phyloP scores from a whole-genome alignment of 1,284 basidiomycete species.

The Malassezia sp. region DNA sequence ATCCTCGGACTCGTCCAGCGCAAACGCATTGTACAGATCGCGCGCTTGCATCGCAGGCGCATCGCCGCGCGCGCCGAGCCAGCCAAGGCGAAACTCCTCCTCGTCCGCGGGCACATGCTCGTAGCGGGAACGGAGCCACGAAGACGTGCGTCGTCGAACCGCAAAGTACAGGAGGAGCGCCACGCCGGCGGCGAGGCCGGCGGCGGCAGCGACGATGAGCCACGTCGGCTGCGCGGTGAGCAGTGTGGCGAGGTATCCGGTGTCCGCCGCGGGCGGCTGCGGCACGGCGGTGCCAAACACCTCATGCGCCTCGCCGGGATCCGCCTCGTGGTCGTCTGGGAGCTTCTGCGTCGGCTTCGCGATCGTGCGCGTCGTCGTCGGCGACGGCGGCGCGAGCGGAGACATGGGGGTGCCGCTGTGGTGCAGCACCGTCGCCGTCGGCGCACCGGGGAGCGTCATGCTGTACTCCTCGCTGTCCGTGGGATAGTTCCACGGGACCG shows the following conservation, averaged over 20 bases:
- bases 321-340: conserved; percentile 61
- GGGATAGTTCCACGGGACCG: conserved; percentile 48
- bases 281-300: conserved; percentile 18
- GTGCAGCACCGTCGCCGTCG: conserved; percentile 29
- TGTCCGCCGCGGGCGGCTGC: conserved; percentile 53
- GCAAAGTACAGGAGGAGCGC: conserved; percentile 54
- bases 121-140: conserved; percentile 52
- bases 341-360: conserved; percentile 75
- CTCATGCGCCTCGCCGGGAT: conserved; percentile 44
- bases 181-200: conserved; percentile 60
- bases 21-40: conserved; percentile 49
- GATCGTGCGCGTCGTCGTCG: conserved; percentile 18
- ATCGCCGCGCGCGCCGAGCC: conserved; percentile 23
- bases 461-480: conserved; percentile 31
- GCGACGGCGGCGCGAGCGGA: conserved; percentile 35
- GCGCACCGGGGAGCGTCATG: conserved; percentile 51
- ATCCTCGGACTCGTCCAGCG: conserved; percentile 34
- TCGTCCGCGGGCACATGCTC: conserved; percentile 58
- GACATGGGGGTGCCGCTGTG: conserved; percentile 39
- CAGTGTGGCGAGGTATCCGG: conserved; percentile 74
- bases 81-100: conserved; percentile 49
- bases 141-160: too few species aligned
- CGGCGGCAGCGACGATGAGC: conserved; percentile 66
- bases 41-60: conserved; percentile 16
- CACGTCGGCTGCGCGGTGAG: conserved; percentile 62